Percentiles rank a stretch among this genome's conserved stretches.
Evolutionary conservation across 441 rosid genomes (phyloP).

Genomic region (Pelargonium australe): DNA sequence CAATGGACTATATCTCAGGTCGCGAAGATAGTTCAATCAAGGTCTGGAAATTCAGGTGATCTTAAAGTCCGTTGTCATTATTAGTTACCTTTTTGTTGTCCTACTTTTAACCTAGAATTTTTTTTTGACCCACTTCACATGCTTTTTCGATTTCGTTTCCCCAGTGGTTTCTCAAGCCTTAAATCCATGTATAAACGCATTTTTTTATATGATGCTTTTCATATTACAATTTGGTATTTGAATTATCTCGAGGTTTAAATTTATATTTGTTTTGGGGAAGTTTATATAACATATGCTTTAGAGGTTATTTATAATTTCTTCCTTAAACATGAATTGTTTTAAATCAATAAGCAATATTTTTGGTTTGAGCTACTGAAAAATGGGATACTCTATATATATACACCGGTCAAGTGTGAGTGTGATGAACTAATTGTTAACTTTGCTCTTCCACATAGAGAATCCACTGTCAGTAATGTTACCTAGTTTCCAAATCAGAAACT

Average conservation of each 20-base stretch:
- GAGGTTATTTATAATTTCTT: background rate
- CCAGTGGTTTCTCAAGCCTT: background rate
- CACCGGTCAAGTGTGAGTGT: background rate
- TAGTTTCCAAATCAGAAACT: background rate
- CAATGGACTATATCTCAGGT: slow-evolving; percentile 43
- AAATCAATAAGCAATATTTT: background rate
- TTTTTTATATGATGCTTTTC: too few species aligned
- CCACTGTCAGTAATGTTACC: background rate
- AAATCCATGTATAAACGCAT: background rate
- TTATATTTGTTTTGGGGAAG: background rate
- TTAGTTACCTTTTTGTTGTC: background rate
- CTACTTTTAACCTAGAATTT: background rate
- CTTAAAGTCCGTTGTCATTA: background rate
- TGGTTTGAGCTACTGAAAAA: background rate
- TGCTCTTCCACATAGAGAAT: background rate
- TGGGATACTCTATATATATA: background rate
- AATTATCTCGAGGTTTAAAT: too few species aligned
- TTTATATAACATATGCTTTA: background rate
- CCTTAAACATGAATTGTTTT: background rate
- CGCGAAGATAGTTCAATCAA: slow-evolving; percentile 45
- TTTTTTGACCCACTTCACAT: background rate
- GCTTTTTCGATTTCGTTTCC: background rate
- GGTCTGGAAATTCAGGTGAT: slow-evolving; percentile 63
- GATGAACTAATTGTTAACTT: background rate
- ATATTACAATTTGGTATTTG: too few species aligned